Evolutionary conservation across 768 basidiomycete genomes (phyloP).

Genomic region (Termitomyces sp.): DNA sequence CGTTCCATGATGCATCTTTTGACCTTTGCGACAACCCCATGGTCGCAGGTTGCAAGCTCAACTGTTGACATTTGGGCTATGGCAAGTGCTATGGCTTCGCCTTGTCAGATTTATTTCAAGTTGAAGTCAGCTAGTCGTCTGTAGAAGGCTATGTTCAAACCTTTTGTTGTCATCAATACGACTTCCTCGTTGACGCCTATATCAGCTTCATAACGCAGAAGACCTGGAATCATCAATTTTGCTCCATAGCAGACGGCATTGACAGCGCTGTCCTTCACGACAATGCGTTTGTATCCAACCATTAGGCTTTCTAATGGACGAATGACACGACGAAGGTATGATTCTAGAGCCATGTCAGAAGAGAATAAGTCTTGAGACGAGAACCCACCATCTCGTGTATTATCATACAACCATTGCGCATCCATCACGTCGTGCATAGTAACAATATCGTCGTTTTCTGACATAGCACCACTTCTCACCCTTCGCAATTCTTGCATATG

Average conservation of each 20-base stretch:
- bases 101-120: slow-evolving; percentile 26
- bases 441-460: slow-evolving; percentile 96
- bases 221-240: slow-evolving; percentile 98
- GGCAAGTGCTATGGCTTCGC: slow-evolving; percentile 91
- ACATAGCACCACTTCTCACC: slow-evolving; percentile 93
- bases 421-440: slow-evolving; percentile 99
- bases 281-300: slow-evolving; percentile 96
- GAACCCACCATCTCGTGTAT: slow-evolving; percentile 84
- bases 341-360: slow-evolving; percentile 47
- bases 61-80: slow-evolving; percentile 99
- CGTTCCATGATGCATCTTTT: slow-evolving; percentile 99
- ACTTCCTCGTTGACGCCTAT: slow-evolving; percentile 95
- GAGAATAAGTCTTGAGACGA: background rate
- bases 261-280: slow-evolving; percentile 98
- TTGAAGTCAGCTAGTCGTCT: background rate
- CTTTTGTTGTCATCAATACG: slow-evolving; percentile 98
- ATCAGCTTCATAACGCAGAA: slow-evolving; percentile 93
- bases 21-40: slow-evolving; percentile 98
- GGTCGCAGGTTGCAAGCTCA: slow-evolving; percentile 95
- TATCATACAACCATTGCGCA: slow-evolving; percentile 98
- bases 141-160: slow-evolving; percentile 26
- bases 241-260: slow-evolving; percentile 99
- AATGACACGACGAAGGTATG: slow-evolving; percentile 93
- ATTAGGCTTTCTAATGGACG: slow-evolving; percentile 92
- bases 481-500: slow-evolving; percentile 99